Evolutionary conservation across 768 basidiomycete species (phyloP).

Genomic region (Sistotremastrum suecicum): DNA sequence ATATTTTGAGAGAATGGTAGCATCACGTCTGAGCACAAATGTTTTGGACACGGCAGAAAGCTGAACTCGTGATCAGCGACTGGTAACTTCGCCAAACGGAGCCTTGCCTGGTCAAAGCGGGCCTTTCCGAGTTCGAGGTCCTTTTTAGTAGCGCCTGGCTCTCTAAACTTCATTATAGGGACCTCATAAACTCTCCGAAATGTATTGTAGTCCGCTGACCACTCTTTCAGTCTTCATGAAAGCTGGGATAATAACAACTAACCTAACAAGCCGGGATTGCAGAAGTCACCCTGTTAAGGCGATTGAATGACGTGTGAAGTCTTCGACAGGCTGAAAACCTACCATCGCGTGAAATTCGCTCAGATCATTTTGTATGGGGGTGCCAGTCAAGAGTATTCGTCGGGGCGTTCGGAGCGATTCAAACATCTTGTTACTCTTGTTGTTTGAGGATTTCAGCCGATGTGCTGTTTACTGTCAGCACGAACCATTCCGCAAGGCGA

Average conservation of each 20-base stretch:
- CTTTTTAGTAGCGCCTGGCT: slow-evolving; percentile 55
- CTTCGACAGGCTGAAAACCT: slow-evolving; percentile 8
- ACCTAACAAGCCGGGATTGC: slow-evolving; percentile 88
- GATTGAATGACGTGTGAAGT: background rate
- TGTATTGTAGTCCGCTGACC: slow-evolving; percentile 54
- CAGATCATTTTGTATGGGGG: slow-evolving; percentile 94
- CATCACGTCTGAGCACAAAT: slow-evolving; percentile 85
- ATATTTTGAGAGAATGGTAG: slow-evolving; percentile 64
- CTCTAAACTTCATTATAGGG: slow-evolving; percentile 77
- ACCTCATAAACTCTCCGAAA: slow-evolving; percentile 75
- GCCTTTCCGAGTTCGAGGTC: slow-evolving; percentile 69
- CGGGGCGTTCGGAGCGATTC: slow-evolving; percentile 59
- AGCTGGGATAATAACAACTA: slow-evolving; percentile 3
- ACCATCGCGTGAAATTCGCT: slow-evolving; percentile 97
- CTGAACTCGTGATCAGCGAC: slow-evolving; percentile 21
- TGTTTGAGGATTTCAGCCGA: slow-evolving; percentile 80
- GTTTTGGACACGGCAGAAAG: slow-evolving; percentile 61
- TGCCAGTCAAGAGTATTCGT: slow-evolving; percentile 85
- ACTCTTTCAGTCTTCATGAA: background rate
- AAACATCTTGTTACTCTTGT: slow-evolving; percentile 83
- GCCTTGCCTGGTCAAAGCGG: slow-evolving; percentile 55
- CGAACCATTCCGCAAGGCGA: background rate
- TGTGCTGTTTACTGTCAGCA: slow-evolving; percentile 42
- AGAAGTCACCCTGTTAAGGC: slow-evolving; percentile 63
- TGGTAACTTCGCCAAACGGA: background rate